Evolutionary conservation across 2,329 filamentous ascomycete species (phyloP), one percentile per base, ranked within the genome.

Genomic region (Diaporthe citriasiana): DNA sequence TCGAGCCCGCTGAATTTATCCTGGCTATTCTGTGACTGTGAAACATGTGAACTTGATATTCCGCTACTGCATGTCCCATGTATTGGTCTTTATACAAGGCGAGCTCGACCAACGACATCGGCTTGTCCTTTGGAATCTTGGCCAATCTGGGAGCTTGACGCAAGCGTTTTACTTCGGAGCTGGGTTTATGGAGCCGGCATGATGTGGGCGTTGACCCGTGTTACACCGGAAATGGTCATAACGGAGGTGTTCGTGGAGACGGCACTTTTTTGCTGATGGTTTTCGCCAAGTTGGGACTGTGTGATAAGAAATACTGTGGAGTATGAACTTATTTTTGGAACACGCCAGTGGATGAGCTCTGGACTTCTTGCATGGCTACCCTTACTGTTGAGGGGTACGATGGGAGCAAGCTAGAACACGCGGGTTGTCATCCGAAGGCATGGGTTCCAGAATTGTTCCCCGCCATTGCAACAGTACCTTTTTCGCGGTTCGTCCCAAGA

Each of bases 321-420:
- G 17, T 9, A 33, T 30, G 15, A 17, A 63, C 25, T 45, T 63
- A 63, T 63, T 63, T 63, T 63, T 63, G 57, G 57, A 63, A 7
- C 38, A 42, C n/a, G 15, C n/a, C n/a, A 8, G 38, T 42, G 38
- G 15, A 40, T 27, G 38, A 42, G 57, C n/a, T 22, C 25, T 27
- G n/a, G 22, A 59, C 35, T 27, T 42, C 22, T 42, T 17, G 17
- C 53, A 38, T 38, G 55, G 55, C 55, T 25, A 59, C 35, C 56
- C 56, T 35, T 25, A 40, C 33, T 40, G 10, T 35, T 10, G 22
- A 30, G n/a, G 38, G n/a, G n/a, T n/a, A n/a, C n/a, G n/a, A n/a
- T n/a, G n/a, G 38, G 57, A 42, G 57, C 57, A 25, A 15, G 35
- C 13, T 17, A 60, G 38, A 25, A n/a, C 25, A 60, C 19, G 57